Percentiles rank a stretch among this genome's conserved stretches.
These are phyloP conservation scores for Neurospora cerealis DNA, from an alignment of 495 filamentous ascomycete species.

Conservation along the genomic window DNA sequence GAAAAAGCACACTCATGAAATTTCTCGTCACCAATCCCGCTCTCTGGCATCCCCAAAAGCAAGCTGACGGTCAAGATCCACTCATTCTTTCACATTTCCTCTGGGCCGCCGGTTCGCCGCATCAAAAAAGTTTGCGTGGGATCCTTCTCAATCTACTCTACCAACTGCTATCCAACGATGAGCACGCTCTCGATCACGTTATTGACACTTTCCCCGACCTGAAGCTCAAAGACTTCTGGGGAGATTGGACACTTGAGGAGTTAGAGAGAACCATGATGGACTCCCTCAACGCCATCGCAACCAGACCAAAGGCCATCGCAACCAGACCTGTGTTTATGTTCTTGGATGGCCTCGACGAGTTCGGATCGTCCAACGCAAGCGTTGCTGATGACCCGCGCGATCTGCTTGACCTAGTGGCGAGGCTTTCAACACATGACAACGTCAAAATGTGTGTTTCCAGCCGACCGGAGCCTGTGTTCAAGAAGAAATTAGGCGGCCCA, in stretches of 20 bases:
- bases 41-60: slow-evolving; percentile 1
- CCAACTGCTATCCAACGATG: slow-evolving; percentile 14
- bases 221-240: slow-evolving; percentile 1
- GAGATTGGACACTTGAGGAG: slow-evolving; percentile 6
- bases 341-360: slow-evolving; percentile 16
- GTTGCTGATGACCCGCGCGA: neutral
- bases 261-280: slow-evolving; percentile 1
- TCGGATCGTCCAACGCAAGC: neutral
- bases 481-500: neutral
- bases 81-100: slow-evolving; percentile 24
- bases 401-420: neutral
- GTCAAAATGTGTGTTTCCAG: slow-evolving; percentile 11
- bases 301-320: neutral
- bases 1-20: slow-evolving; percentile 38
- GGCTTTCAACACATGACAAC: slow-evolving; percentile 1
- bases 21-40: slow-evolving; percentile 11
- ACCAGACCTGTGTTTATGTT: slow-evolving; percentile 12
- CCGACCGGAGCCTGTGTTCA: slow-evolving; percentile 8
- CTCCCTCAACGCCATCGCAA: neutral
- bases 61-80: neutral
- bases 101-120: slow-evolving; percentile 12
- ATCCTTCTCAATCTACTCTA: slow-evolving; percentile 22
- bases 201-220: neutral
- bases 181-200: slow-evolving; percentile 3
- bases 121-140: slow-evolving; percentile 18